phyloP scores from a whole-genome alignment of 768 basidiomycete species.

The Podaxis sp. region DNA sequence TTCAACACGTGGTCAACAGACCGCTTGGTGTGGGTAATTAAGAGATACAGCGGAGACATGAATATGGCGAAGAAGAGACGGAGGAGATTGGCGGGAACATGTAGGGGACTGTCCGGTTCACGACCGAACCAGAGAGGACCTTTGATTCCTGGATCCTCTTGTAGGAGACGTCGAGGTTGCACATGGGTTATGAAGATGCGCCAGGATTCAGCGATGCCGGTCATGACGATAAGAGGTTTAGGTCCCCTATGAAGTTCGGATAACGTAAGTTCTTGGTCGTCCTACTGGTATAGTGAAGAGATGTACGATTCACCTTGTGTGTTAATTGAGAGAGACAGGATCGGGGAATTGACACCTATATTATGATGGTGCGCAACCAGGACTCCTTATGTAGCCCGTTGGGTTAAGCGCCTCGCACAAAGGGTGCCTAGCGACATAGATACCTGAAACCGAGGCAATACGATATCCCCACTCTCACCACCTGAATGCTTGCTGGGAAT shows the following conservation, averaged over 20 bases:
- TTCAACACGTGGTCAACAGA: not conserved
- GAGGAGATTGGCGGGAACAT: conserved; percentile 4
- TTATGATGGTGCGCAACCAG: not conserved
- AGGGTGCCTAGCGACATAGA: not conserved
- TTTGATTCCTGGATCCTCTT: conserved; percentile 5
- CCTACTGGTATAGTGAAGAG: not conserved
- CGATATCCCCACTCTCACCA: not conserved
- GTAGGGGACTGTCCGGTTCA: not conserved
- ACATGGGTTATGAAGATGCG: not conserved
- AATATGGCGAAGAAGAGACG: conserved; percentile 7
- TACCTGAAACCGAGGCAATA: not conserved
- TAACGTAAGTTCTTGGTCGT: not conserved
- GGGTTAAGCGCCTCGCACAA: not conserved
- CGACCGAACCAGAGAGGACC: conserved; percentile 13
- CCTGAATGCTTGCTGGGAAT: not conserved
- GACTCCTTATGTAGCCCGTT: not conserved
- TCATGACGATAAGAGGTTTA: not conserved
- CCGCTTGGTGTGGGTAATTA: not conserved
- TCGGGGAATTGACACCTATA: not conserved
- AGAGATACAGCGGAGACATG: not conserved
- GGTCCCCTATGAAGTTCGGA: not conserved
- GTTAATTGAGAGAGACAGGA: not conserved
- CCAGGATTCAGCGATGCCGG: not conserved
- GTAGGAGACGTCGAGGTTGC: conserved; percentile 2
- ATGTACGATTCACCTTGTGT: not conserved